Evolutionary conservation across 768 basidiomycete species (phyloP).

Genomic region (Kwoniella europaea): DNA sequence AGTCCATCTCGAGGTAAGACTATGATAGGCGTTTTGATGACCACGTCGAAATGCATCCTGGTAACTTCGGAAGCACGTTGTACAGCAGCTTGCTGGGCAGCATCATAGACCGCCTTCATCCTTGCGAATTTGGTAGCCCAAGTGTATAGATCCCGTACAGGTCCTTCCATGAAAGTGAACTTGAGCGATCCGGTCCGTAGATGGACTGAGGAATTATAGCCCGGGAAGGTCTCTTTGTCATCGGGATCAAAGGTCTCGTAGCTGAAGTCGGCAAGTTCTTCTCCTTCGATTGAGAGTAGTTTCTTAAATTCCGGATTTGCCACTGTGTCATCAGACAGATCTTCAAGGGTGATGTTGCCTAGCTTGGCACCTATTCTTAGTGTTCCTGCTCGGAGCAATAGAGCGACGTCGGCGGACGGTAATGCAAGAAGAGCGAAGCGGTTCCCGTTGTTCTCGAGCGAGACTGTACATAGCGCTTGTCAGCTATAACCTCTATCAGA

Average conservation of each 20-base stretch:
- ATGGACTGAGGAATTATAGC: conserved; percentile 79
- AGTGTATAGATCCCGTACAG: conserved; percentile 83
- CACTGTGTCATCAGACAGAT: conserved; percentile 61
- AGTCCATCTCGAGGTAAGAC: conserved; percentile 74
- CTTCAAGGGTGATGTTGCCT: conserved; percentile 79
- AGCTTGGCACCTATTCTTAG: conserved; percentile 79
- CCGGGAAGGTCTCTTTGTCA: conserved; percentile 69
- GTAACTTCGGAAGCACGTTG: conserved; percentile 79
- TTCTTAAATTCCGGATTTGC: conserved; percentile 75
- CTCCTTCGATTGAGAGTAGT: conserved; percentile 88
- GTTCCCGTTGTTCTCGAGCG: conserved; percentile 72
- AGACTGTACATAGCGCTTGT: conserved; percentile 62
- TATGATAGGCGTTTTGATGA: conserved; percentile 88
- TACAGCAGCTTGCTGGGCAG: conserved; percentile 88
- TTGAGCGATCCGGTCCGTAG: conserved; percentile 88
- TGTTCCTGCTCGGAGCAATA: conserved; percentile 73
- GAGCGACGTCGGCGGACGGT: conserved; percentile 83
- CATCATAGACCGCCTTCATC: conserved; percentile 91
- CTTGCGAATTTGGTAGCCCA: conserved; percentile 84
- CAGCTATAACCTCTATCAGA: conserved; percentile 1
- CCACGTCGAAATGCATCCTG: conserved; percentile 88
- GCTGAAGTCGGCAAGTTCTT: conserved; percentile 88
- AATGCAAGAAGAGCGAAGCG: conserved; percentile 83
- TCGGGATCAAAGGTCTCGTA: conserved; percentile 86
- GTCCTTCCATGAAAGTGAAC: conserved; percentile 83